Conservation (phyloP, 805 yeast species). For the Debaryomyces hansenii region DNA sequence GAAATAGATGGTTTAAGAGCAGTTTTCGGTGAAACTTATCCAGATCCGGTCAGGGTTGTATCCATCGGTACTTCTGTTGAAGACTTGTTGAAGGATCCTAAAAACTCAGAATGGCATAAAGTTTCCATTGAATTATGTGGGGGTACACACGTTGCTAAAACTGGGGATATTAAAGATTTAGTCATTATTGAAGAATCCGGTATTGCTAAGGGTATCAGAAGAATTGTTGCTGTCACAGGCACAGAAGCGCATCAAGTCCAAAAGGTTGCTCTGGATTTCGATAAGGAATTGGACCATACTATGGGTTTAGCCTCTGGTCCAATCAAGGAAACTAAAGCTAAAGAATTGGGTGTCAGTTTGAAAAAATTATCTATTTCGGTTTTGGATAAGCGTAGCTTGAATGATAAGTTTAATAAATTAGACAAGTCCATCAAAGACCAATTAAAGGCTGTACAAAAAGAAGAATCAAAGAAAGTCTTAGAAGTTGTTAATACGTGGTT, state of each 20-base stretch:
- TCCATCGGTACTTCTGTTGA: slow-evolving; percentile 91
- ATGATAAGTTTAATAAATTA: slow-evolving; percentile 68
- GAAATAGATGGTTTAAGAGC: slow-evolving; percentile 88
- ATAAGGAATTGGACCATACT: slow-evolving; percentile 56
- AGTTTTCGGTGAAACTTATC: slow-evolving; percentile 97
- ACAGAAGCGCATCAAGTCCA: slow-evolving; percentile 88
- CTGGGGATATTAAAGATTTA: slow-evolving; percentile 90
- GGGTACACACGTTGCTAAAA: slow-evolving; percentile 94
- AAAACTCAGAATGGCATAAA: slow-evolving; percentile 70
- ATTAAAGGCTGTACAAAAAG: slow-evolving; percentile 82
- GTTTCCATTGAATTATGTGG: slow-evolving; percentile 96
- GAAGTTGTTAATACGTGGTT: slow-evolving; percentile 77
- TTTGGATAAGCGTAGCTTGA: slow-evolving; percentile 72
- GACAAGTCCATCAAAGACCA: slow-evolving; percentile 90
- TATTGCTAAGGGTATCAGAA: slow-evolving; percentile 97
- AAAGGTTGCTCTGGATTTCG: slow-evolving; percentile 74
- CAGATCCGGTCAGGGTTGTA: slow-evolving; percentile 98
- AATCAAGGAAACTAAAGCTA: slow-evolving; percentile 76
- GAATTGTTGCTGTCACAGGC: slow-evolving; percentile 97
- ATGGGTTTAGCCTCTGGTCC: slow-evolving; percentile 69
- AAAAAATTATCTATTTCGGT: slow-evolving; percentile 83
- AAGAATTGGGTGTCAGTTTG: slow-evolving; percentile 79
- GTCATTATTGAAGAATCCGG: slow-evolving; percentile 93
- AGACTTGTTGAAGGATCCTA: slow-evolving; percentile 71
- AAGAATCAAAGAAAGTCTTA: slow-evolving; percentile 76